Evolutionary conservation across 192 early-diverging fungal genomes (phyloP), one percentile per base, ranked within the genome.

Genomic region (Phycomyces nitens): DNA sequence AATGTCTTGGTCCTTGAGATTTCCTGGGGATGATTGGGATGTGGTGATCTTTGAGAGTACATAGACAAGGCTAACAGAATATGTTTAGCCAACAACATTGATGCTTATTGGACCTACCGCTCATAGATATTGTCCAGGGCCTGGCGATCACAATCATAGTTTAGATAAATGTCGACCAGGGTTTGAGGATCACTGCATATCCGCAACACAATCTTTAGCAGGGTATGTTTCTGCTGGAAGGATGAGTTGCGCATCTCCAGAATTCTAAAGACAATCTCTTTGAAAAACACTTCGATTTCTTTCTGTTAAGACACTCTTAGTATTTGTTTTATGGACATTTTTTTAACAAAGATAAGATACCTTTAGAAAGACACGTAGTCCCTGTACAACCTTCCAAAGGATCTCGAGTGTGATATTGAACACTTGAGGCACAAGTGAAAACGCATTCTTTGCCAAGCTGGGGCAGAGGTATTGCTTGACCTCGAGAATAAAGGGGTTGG

Each of bases 91-190:
- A 20, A 20, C 34, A 22, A 42, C 41, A 42, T 14, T 10, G 14
- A 14, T 53, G 14, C 20, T 27, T n/a, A 18, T 47, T 47, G 12
- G 2, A 39, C 39, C 57, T 49, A 75, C 24, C 94, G 80, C 75
- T 97, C 93, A 83, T 91, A 97, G 64, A 94, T 87, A 60, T 94
- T 97, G 70, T 92, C 85, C 34, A 85, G 70, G 9, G 91, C 86
- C 66, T 93, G 87, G 44, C 84, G 72, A 57, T 91, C 86, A 70
- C 95, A 97, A 76, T 97, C 95, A 60, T 95, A 95, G 79, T 97
- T 97, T 2, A 97, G 77, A 64, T 94, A 97, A 24, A 97, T 84
- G 68, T 97, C 95, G 3, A 97, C 93, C 4, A 95, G 69, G 4
- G 91, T 77, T 40, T 87, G 81, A 20, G 92, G 90, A 47, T 92